These are phyloP conservation scores for Globisporangium spiculum DNA, from an alignment of 352 stramenopile species.

Conservation along the genomic window DNA sequence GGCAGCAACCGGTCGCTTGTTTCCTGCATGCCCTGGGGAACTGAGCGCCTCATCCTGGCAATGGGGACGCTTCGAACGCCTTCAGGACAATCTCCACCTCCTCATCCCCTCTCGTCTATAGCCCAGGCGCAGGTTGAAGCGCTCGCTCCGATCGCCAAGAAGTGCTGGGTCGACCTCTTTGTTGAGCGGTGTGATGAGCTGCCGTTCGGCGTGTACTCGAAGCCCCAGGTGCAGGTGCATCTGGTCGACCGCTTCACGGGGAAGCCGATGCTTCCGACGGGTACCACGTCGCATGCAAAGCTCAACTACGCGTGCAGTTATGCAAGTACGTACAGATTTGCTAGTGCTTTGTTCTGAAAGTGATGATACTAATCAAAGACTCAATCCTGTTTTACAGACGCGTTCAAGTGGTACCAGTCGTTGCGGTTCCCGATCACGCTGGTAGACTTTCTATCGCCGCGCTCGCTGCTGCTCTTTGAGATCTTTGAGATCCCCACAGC, in stretches of 20 bases:
- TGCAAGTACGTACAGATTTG: constrained; percentile 13
- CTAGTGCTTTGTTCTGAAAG: neutral
- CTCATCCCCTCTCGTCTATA: neutral
- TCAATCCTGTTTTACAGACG: constrained; percentile 23
- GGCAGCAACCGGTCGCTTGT: constrained; percentile 19
- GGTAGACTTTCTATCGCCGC: constrained; percentile 33
- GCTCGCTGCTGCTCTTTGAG: constrained; percentile 52
- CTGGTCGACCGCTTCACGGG: constrained; percentile 54
- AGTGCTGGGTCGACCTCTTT: constrained; percentile 32
- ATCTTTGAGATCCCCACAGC: constrained; percentile 33
- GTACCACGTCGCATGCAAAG: constrained; percentile 23
- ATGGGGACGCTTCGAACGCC: constrained; percentile 5
- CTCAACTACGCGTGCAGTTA: constrained; percentile 7
- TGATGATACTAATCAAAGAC: neutral
- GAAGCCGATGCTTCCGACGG: constrained; percentile 26
- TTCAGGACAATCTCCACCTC: neutral
- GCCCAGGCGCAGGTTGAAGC: neutral
- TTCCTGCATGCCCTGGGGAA: constrained; percentile 13
- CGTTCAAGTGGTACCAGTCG: constrained; percentile 54
- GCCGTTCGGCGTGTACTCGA: constrained; percentile 40
- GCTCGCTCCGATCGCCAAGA: constrained; percentile 13
- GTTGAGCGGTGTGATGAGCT: constrained; percentile 50
- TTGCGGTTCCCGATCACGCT: constrained; percentile 32
- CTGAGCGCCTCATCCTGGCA: constrained; percentile 8
- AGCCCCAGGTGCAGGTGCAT: constrained; percentile 44